Evolutionary conservation across 2,329 filamentous ascomycete species (phyloP).

Genomic region (Scytalidium sp.): DNA sequence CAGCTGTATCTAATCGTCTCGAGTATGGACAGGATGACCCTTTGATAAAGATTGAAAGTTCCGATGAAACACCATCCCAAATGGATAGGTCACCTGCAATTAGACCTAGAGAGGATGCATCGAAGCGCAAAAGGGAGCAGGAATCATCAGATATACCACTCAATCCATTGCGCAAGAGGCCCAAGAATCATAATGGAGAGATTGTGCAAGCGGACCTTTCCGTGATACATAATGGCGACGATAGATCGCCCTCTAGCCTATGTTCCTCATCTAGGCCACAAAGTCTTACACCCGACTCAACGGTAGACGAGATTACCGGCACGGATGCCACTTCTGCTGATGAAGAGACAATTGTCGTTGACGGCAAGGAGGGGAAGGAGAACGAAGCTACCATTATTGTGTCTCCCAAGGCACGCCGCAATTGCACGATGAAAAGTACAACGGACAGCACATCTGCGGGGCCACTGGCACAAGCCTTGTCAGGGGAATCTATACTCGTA

Average conservation of each 20-base stretch:
- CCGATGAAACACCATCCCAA: neutral
- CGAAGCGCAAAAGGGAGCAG: neutral
- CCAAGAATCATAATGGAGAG: neutral
- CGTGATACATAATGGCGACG: neutral
- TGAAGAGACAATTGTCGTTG: conserved; percentile 28
- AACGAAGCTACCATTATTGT: neutral
- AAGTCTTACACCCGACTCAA: conserved; percentile 12
- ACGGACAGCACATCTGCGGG: conserved; percentile 2
- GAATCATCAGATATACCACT: neutral
- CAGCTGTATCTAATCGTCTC: neutral
- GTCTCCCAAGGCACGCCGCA: neutral
- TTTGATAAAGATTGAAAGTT: conserved; percentile 14
- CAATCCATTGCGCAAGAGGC: neutral
- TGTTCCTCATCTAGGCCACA: conserved; percentile 8
- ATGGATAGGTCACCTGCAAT: neutral
- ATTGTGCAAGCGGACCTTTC: conserved; percentile 5
- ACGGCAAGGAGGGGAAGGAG: too few species aligned
- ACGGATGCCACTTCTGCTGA: conserved; percentile 31
- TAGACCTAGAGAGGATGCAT: neutral
- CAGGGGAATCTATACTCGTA: conserved; percentile 17
- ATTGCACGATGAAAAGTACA: neutral
- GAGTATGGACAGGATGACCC: conserved; percentile 9
- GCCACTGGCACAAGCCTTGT: conserved; percentile 14
- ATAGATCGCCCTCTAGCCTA: conserved; percentile 1
- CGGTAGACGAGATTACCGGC: conserved; percentile 15